A percentile compares a stretch with the other conserved stretches of the same genome.
These are phyloP conservation scores for Elongisporangium anandrum DNA, from an alignment of 352 stramenopile species.

Conservation along the genomic window DNA sequence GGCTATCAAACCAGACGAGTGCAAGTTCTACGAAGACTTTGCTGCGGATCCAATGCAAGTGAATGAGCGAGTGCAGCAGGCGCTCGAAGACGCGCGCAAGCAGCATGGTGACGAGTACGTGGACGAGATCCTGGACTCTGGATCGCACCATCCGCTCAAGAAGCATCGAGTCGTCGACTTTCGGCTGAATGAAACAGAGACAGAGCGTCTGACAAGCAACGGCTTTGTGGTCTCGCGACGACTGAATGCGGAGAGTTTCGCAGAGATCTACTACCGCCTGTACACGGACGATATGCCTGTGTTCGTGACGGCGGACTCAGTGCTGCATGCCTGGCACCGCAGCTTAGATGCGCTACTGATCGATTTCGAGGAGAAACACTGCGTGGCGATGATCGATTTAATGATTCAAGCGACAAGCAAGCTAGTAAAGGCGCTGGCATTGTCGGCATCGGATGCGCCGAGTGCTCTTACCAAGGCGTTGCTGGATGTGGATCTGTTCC, in stretches of 20 bases:
- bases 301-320: constrained; percentile 25
- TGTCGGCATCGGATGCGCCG: neutral
- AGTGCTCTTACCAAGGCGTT: neutral
- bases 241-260: constrained; percentile 23
- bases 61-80: constrained; percentile 1
- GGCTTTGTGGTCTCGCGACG: constrained; percentile 13
- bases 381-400: neutral
- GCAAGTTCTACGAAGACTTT: constrained; percentile 12
- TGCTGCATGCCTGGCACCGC: constrained; percentile 35
- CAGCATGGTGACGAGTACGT: constrained; percentile 3
- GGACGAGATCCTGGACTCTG: constrained; percentile 2
- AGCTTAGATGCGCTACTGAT: constrained; percentile 27
- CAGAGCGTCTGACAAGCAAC: constrained; percentile 8
- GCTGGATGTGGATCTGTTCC: constrained; percentile 13
- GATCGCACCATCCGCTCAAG: constrained; percentile 10
- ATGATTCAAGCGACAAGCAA: neutral
- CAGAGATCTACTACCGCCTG: constrained; percentile 19
- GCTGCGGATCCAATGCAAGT: constrained; percentile 8
- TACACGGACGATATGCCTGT: constrained; percentile 28
- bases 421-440: neutral
- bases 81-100: constrained; percentile 4
- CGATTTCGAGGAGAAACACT: constrained; percentile 8
- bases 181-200: constrained; percentile 12
- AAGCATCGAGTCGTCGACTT: constrained; percentile 17
- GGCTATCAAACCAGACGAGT: neutral